Conservation (phyloP, 495 filamentous ascomycete genomes). For the Aspergillus kassunensis region DNA sequence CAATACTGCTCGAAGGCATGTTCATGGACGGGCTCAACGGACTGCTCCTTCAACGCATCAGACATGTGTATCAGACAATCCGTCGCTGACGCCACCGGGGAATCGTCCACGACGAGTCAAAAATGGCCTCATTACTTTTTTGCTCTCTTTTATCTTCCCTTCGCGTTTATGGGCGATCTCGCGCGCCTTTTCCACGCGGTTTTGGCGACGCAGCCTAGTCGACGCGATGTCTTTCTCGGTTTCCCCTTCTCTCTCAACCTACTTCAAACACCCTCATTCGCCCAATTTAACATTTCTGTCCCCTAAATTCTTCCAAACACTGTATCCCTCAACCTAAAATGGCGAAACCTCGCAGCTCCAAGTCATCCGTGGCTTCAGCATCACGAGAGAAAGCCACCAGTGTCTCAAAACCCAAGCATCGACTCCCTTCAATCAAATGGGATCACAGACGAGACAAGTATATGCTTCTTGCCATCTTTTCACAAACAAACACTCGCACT, state of each 20-base stretch:
- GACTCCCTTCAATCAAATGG: slow-evolving; percentile 4
- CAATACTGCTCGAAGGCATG: too few relatives aligned
- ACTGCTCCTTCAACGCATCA: too few relatives aligned
- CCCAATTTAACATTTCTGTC: too few relatives aligned
- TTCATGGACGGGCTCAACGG: too few relatives aligned
- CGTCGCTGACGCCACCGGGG: too few relatives aligned
- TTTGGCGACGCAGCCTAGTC: background rate
- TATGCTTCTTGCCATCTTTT: slow-evolving; percentile 10
- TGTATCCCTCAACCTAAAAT: too few relatives aligned
- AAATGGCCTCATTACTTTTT: too few relatives aligned
- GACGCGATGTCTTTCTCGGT: background rate
- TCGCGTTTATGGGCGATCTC: background rate
- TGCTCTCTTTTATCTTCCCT: background rate
- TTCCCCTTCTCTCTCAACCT: background rate
- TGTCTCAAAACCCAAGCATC: background rate
- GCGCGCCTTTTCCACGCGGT: background rate
- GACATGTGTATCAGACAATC: too few relatives aligned
- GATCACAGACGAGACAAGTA: slow-evolving; percentile 11
- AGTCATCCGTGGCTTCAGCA: too few relatives aligned
- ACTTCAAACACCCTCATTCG: background rate
- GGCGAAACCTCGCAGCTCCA: too few relatives aligned
- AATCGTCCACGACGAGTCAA: too few relatives aligned
- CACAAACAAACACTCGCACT: background rate
- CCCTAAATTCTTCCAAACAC: too few relatives aligned
- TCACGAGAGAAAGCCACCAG: background rate